Percentiles rank a stretch among this genome's conserved stretches.
Conservation (phyloP, 805 yeast genomes). For the Saccharomycopsis sp. region DNA sequence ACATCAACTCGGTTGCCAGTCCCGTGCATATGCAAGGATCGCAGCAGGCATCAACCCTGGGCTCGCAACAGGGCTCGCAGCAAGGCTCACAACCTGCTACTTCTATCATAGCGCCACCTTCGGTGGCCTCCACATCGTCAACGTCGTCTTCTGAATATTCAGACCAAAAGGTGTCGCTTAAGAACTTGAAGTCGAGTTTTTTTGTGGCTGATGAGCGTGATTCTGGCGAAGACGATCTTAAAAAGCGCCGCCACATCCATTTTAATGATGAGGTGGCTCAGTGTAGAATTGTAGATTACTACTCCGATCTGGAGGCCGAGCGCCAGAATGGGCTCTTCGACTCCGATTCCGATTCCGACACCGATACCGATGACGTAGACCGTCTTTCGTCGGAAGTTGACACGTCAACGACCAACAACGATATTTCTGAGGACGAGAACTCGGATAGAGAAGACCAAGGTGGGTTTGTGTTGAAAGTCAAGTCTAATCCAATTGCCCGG, state of each 20-base stretch:
- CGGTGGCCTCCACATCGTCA: background rate
- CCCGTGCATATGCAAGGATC: background rate
- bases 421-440: constrained; percentile 22
- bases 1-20: background rate
- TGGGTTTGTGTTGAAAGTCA: constrained; percentile 58
- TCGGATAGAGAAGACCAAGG: constrained; percentile 50
- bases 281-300: constrained; percentile 66
- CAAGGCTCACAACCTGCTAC: no score
- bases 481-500: constrained; percentile 32
- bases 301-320: constrained; percentile 26
- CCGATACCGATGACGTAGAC: constrained; percentile 25
- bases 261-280: constrained; percentile 93
- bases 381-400: constrained; percentile 25
- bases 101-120: background rate
- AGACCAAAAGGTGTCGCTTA: background rate
- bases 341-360: constrained; percentile 28
- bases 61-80: no score
- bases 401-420: constrained; percentile 13
- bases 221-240: constrained; percentile 12
- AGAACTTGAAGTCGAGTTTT: constrained; percentile 17
- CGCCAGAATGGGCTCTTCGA: constrained; percentile 33
- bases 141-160: background rate
- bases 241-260: constrained; percentile 62
- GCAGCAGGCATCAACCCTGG: no score
- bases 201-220: constrained; percentile 8